Evolutionary conservation across 2,329 filamentous ascomycete species (phyloP).

Genomic region (Alternaria atra): DNA sequence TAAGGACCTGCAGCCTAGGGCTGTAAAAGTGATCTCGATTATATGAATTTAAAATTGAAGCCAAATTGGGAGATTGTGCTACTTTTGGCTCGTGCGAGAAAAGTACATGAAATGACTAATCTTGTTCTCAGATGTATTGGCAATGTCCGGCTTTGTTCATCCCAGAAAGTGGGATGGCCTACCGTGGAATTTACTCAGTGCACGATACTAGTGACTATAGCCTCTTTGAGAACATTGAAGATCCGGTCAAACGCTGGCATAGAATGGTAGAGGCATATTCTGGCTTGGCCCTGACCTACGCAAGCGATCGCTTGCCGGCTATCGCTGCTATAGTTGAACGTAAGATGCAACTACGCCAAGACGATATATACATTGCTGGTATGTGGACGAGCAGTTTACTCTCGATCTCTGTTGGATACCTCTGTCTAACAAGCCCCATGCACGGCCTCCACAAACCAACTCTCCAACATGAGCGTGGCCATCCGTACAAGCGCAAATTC

Average conservation of each 20-base stretch:
- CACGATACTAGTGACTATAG: accelerated
- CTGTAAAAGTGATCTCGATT: background rate
- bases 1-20: background rate
- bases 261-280: background rate
- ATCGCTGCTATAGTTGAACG: background rate
- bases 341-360: background rate
- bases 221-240: background rate
- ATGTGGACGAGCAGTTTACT: background rate
- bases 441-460: background rate
- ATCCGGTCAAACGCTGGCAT: background rate
- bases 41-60: background rate
- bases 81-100: accelerated
- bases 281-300: background rate
- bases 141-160: background rate
- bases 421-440: background rate
- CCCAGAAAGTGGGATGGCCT: background rate
- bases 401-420: background rate
- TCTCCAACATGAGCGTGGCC: background rate
- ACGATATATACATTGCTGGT: background rate
- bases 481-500: background rate
- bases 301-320: background rate
- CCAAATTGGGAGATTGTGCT: accelerated
- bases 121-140: background rate
- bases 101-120: background rate
- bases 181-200: background rate